Conservation (phyloP, 129 eudicot genomes). For the Pseudognaphalium luteoalbum region DNA sequence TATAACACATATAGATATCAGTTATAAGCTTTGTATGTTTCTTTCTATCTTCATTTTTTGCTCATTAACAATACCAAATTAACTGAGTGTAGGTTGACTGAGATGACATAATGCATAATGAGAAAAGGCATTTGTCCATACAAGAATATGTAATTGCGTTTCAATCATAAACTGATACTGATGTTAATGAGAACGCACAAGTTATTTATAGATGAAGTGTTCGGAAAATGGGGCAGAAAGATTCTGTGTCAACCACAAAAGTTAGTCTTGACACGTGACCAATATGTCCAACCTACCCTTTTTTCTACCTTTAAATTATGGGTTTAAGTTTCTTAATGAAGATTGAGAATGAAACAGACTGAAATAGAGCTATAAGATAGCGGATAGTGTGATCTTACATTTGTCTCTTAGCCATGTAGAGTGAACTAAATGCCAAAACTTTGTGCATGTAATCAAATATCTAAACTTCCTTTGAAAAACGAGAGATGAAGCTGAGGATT, state of each 20-base stretch:
- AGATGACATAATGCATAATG: not conserved
- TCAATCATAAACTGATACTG: not conserved
- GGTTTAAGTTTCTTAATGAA: constrained; percentile 19
- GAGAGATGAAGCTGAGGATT: not conserved
- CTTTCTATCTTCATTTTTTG: not conserved
- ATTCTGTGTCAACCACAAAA: too few species aligned
- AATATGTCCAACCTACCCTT: too few species aligned
- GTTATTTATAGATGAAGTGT: not conserved
- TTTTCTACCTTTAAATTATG: not conserved
- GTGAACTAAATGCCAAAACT: too few species aligned
- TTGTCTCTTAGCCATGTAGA: not conserved
- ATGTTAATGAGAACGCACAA: not conserved
- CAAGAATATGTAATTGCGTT: not conserved
- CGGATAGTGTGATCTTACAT: not conserved
- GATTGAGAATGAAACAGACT: not conserved
- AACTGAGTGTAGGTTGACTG: constrained; percentile 2
- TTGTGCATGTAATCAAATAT: not conserved
- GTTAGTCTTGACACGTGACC: too few species aligned
- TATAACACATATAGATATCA: not conserved
- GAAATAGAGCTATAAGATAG: not conserved
- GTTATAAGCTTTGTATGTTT: not conserved
- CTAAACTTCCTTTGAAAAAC: not conserved
- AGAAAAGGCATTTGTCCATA: not conserved
- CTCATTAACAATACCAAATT: not conserved
- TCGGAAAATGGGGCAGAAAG: not conserved